These are phyloP conservation scores for Solanum arcanum DNA, from an alignment of 257 asterid species.

Conservation along the genomic window DNA sequence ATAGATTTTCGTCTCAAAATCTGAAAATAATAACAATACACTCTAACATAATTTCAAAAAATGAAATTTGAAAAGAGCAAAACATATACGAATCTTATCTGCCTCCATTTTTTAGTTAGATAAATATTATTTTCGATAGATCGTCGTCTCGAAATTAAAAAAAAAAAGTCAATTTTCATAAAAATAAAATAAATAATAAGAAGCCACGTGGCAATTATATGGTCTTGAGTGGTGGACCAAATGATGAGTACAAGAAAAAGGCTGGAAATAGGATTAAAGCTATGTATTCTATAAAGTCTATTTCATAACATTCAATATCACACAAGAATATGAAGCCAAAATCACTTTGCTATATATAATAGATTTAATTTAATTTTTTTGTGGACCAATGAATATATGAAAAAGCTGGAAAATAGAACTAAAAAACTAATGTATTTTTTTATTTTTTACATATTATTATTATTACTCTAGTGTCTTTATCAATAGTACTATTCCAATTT, in stretches of 20 bases:
- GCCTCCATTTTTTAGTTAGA: rapidly evolving
- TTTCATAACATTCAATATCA: neutral
- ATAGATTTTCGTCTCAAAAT: too few relatives aligned
- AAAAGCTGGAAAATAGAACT: conserved; percentile 14
- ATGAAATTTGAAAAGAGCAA: rapidly evolving
- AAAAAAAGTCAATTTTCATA: neutral
- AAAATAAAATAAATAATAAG: neutral
- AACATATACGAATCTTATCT: neutral
- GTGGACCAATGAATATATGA: conserved; percentile 11
- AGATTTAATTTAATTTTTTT: neutral
- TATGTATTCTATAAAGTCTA: conserved; percentile 3
- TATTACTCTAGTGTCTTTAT: conserved; percentile 19
- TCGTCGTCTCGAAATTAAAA: rapidly evolving
- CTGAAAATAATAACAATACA: neutral
- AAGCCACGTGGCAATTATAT: neutral
- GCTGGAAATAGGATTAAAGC: neutral
- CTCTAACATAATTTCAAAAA: neutral
- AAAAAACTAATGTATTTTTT: conserved; percentile 14
- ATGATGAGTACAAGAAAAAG: neutral
- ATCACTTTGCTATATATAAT: neutral
- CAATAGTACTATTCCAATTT: conserved; percentile 14
- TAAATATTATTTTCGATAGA: neutral
- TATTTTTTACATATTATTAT: neutral
- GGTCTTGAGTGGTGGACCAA: neutral
- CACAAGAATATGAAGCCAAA: conserved; percentile 5